Conservation (phyloP, 345 rosid species). For the Mercurialis annua region DNA sequence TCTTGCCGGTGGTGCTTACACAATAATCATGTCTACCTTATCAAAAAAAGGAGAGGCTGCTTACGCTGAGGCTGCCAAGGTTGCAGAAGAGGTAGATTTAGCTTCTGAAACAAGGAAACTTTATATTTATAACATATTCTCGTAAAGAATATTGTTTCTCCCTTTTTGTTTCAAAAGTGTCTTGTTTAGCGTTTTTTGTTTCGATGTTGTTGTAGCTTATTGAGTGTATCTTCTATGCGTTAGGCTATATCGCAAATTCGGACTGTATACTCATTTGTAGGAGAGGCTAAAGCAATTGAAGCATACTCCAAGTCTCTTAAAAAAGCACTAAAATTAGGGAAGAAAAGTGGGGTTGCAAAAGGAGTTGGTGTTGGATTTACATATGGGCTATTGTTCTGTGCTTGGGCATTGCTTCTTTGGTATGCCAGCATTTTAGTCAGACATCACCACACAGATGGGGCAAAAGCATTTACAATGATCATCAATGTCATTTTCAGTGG, state of each 20-base stretch:
- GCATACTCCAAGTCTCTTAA: slow-evolving; percentile 56
- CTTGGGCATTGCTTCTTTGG: slow-evolving; percentile 83
- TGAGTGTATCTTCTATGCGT: slow-evolving; percentile 7
- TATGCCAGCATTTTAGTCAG: slow-evolving; percentile 72
- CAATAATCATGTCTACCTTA: slow-evolving; percentile 61
- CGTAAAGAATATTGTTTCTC: no score
- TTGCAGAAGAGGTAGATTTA: slow-evolving; percentile 66
- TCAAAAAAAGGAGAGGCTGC: slow-evolving; percentile 81
- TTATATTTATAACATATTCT: no score
- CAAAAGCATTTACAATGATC: slow-evolving; percentile 72
- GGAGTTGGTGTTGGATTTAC: slow-evolving; percentile 76
- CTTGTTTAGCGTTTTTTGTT: no score
- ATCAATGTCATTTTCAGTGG: slow-evolving; percentile 75
- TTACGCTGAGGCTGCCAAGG: slow-evolving; percentile 76
- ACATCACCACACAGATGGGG: slow-evolving; percentile 61
- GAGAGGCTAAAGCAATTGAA: slow-evolving; percentile 63
- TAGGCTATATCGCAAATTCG: slow-evolving; percentile 78
- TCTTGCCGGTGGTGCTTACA: slow-evolving; percentile 65
- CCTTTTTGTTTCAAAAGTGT: no score
- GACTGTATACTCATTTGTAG: slow-evolving; percentile 72
- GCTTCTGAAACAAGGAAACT: no score
- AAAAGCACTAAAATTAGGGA: slow-evolving; percentile 51
- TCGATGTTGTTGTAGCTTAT: no score
- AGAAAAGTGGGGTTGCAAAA: slow-evolving; percentile 65
- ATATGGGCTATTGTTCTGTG: slow-evolving; percentile 60